Evolutionary conservation across 2,329 filamentous ascomycete species (phyloP).

Genomic region (Diaporthe ilicicola): DNA sequence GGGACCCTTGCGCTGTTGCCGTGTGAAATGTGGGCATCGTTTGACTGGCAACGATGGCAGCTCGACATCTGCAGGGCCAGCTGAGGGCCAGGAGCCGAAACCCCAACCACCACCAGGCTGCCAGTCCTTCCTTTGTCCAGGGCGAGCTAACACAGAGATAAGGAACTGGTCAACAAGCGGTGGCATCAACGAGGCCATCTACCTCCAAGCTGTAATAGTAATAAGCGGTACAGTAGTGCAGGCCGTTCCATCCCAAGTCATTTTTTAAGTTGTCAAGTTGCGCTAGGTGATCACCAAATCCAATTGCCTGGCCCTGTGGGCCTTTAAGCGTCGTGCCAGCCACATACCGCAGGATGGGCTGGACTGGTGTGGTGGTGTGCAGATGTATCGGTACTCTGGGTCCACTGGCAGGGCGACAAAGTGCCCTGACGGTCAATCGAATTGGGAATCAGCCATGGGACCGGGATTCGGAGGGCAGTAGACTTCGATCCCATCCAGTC

Average conservation of each 20-base stretch:
- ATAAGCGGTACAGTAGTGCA: background rate
- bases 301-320: slow-evolving; percentile 9
- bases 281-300: background rate
- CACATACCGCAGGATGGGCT: slow-evolving; percentile 8
- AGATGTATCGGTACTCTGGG: slow-evolving; percentile 5
- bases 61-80: slow-evolving; percentile 22
- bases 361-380: background rate
- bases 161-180: background rate
- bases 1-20: slow-evolving; percentile 16
- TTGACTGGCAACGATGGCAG: slow-evolving; percentile 20
- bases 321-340: slow-evolving; percentile 9
- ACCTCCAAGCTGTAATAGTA: background rate
- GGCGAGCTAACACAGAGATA: background rate
- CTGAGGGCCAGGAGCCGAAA: background rate
- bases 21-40: background rate
- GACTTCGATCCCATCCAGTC: slow-evolving; percentile 15
- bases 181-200: background rate
- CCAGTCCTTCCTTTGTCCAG: background rate
- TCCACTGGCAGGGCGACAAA: slow-evolving; percentile 1
- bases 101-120: background rate
- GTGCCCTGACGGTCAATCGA: slow-evolving; percentile 8
- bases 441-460: background rate
- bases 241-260: background rate
- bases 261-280: background rate
- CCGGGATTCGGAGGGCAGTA: slow-evolving; percentile 18